A percentile compares a stretch with the other conserved stretches of the same genome.
Evolutionary conservation across 2,329 filamentous ascomycete species (phyloP).

Genomic region (Plenodomus biglobosus): DNA sequence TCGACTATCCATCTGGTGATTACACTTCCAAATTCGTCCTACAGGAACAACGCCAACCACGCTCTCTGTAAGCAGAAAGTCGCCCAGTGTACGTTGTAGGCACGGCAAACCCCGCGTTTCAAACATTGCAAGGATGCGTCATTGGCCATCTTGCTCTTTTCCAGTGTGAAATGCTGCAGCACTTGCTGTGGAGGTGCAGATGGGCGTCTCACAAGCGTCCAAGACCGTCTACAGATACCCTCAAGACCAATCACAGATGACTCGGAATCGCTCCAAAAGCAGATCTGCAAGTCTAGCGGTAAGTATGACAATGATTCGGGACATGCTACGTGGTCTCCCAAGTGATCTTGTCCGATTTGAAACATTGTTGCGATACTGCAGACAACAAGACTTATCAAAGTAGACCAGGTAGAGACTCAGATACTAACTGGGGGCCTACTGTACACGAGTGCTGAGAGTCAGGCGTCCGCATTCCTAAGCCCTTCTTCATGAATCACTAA

Average conservation of each 20-base stretch:
- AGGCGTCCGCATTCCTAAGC: neutral
- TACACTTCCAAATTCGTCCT: neutral
- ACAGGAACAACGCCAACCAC: neutral
- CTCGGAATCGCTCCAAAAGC: neutral
- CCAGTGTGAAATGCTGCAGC: neutral
- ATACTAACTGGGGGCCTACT: neutral
- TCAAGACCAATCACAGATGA: neutral
- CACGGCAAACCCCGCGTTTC: neutral
- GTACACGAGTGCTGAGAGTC: neutral
- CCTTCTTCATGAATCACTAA: neutral
- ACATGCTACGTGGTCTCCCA: neutral
- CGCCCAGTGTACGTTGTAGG: neutral
- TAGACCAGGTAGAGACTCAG: neutral
- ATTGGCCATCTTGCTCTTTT: neutral
- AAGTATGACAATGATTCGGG: neutral
- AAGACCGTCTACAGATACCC: no score
- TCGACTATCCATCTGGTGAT: neutral
- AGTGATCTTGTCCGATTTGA: neutral
- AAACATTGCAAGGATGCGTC: neutral
- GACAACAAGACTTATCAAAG: neutral
- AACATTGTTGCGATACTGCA: neutral
- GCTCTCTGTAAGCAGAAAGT: neutral
- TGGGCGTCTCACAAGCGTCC: constrained; percentile 4
- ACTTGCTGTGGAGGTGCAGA: neutral
- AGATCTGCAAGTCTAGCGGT: constrained; percentile 5